Conservation (phyloP, 257 asterid species). For the Solanum appendiculatum region DNA sequence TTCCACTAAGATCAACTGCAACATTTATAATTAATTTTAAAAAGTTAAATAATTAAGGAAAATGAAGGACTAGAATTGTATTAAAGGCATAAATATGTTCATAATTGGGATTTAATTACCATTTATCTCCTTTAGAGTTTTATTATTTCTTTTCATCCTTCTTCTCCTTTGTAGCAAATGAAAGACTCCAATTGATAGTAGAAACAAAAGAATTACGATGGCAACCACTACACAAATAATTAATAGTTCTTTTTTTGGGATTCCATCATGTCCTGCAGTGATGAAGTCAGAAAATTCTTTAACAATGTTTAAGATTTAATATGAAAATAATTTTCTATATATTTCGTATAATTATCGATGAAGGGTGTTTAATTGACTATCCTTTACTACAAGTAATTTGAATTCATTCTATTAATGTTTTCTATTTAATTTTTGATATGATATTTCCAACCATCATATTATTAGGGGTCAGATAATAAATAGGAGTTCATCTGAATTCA, state of each 20-base stretch:
- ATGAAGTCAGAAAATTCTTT: background rate
- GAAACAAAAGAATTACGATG: background rate
- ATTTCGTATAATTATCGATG: background rate
- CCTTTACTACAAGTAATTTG: background rate
- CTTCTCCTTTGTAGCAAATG: background rate
- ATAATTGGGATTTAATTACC: background rate
- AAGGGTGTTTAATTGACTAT: fast-evolving
- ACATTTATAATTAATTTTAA: background rate
- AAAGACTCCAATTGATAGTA: background rate
- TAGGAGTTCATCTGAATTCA: background rate
- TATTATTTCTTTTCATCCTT: background rate
- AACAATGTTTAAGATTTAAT: background rate
- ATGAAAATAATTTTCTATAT: background rate
- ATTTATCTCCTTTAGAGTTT: background rate
- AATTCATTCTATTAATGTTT: background rate
- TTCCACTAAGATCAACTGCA: background rate
- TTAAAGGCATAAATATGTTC: background rate
- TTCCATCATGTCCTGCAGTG: background rate
- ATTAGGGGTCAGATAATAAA: fast-evolving
- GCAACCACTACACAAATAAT: background rate
- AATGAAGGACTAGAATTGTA: background rate
- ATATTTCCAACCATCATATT: background rate
- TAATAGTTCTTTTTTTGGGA: background rate
- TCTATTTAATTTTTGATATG: background rate
- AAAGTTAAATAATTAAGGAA: background rate